Conservation (phyloP, 179 eudicot species). For the Spergularia azorica region DNA sequence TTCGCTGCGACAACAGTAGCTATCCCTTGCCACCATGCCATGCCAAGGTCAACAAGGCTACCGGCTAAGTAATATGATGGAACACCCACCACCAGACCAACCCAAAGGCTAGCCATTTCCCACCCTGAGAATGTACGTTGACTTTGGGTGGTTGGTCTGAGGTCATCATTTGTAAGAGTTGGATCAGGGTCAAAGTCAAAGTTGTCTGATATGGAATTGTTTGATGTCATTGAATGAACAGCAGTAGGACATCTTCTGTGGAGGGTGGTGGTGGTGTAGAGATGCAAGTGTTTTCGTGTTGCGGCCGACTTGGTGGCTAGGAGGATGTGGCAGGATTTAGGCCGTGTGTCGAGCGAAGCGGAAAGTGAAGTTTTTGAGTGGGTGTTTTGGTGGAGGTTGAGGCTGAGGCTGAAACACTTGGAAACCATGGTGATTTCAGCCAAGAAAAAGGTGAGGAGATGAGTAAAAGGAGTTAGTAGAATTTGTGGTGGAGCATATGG, state of each 20-base stretch:
- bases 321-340: constrained; percentile 11
- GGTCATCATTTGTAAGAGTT: constrained; percentile 74
- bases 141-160: constrained; percentile 57
- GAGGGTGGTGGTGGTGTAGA: constrained; percentile 1
- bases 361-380: constrained; percentile 26
- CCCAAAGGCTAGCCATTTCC: constrained; percentile 92
- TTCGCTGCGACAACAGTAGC: constrained; percentile 88
- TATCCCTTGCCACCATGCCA: constrained; percentile 99
- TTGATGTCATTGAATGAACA: constrained; percentile 46
- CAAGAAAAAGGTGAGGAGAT: background rate
- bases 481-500: constrained; percentile 32
- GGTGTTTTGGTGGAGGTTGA: constrained; percentile 51
- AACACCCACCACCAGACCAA: constrained; percentile 91
- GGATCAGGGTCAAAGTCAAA: constrained; percentile 51
- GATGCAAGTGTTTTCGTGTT: constrained; percentile 18
- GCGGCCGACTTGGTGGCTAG: constrained; percentile 14
- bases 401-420: constrained; percentile 45
- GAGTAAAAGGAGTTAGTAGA: constrained; percentile 19
- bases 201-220: constrained; percentile 10
- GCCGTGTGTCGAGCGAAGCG: constrained; percentile 19
- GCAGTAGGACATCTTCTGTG: constrained; percentile 25
- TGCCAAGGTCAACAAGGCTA: constrained; percentile 89
- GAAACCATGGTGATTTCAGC: constrained; percentile 46
- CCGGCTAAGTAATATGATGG: constrained; percentile 96
- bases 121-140: constrained; percentile 73